Percentiles rank a stretch among this genome's conserved stretches.
Evolutionary conservation across 176 grass and related monocot genomes (phyloP).

Genomic region (Tillandsia leiboldiana): DNA sequence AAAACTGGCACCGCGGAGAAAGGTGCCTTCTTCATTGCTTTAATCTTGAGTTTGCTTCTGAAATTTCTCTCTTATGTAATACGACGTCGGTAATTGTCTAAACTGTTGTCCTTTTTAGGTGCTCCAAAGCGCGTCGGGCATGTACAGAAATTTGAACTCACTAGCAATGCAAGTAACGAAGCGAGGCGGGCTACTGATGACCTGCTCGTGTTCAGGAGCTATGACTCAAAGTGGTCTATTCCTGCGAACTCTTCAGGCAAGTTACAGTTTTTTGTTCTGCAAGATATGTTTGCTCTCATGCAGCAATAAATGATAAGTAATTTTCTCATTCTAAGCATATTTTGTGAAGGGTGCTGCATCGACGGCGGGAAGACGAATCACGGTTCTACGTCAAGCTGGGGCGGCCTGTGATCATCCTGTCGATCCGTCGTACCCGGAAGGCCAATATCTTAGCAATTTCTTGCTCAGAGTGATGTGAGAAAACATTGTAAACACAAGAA

Average conservation of each 20-base stretch:
- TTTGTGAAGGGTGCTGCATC: constrained; percentile 60
- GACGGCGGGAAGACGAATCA: constrained; percentile 58
- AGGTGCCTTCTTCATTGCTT: constrained; percentile 31
- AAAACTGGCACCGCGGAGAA: constrained; percentile 84
- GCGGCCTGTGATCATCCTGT: constrained; percentile 76
- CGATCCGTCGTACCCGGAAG: constrained; percentile 77
- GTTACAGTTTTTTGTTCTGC: background rate
- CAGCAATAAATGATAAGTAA: background rate
- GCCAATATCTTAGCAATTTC: constrained; percentile 75
- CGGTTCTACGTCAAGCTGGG: constrained; percentile 77
- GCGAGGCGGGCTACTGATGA: constrained; percentile 82
- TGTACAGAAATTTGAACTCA: constrained; percentile 86
- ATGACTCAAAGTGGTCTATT: constrained; percentile 93
- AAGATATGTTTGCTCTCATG: background rate
- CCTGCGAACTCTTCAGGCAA: constrained; percentile 65
- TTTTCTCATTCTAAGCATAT: constrained; percentile 16
- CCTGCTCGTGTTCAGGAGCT: constrained; percentile 91
- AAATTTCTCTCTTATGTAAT: background rate
- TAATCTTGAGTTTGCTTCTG: background rate
- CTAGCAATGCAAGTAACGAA: constrained; percentile 81
- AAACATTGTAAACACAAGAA: background rate
- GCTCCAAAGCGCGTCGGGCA: constrained; percentile 76
- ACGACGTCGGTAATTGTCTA: background rate
- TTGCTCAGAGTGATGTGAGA: constrained; percentile 67
- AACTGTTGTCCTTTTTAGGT: constrained; percentile 34